Conservation (phyloP, 768 basidiomycete species). For the Tricholoma flavovirens region DNA sequence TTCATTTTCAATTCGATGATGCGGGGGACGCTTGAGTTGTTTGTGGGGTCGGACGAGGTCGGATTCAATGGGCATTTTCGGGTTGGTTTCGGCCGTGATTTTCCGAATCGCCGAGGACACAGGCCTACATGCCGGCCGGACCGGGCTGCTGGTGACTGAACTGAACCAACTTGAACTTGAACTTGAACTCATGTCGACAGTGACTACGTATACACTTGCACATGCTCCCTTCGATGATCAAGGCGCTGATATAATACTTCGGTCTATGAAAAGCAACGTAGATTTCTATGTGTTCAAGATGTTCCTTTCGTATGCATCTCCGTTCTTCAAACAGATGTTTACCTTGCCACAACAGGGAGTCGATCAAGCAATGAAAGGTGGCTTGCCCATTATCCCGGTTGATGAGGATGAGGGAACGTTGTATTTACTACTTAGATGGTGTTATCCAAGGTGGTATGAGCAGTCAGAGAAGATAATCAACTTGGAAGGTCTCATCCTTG, state of each 20-base stretch:
- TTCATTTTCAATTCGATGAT: no score
- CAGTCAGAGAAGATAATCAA: not conserved
- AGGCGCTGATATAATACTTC: conserved; percentile 7
- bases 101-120: no score
- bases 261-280: not conserved
- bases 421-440: not conserved
- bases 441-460: not conserved
- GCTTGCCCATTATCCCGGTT: conserved; percentile 1
- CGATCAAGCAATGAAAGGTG: conserved; percentile 7
- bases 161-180: no score
- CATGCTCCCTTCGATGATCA: conserved; percentile 4
- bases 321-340: conserved; percentile 8
- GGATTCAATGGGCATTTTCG: no score
- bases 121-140: no score
- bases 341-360: conserved; percentile 1
- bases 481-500: conserved; percentile 10
- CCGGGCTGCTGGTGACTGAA: no score
- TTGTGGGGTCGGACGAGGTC: no score
- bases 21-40: no score
- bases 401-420: conserved; percentile 6
- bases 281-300: conserved; percentile 6
- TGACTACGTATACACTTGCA: not conserved
- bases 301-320: conserved; percentile 7
- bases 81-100: no score
- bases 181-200: not conserved